Evolutionary conservation across 1,284 basidiomycete genomes (phyloP), one percentile per base, ranked within the genome.

Genomic region (Ceratobasidium sp.): DNA sequence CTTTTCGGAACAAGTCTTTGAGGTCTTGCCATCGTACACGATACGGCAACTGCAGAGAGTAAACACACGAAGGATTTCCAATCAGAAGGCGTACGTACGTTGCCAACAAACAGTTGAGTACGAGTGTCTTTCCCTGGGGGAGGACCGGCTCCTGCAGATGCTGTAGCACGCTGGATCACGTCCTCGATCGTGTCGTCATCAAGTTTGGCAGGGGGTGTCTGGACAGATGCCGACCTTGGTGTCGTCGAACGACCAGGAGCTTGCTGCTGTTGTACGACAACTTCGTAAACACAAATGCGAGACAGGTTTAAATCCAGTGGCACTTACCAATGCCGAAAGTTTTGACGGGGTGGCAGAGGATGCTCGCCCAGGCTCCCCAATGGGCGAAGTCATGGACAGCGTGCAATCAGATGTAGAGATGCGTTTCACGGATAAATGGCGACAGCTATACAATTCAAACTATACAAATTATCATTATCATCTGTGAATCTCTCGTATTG

Each of bases 11-110:
- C 61, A 98, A 88, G 81, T 98, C 97, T 79, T 99, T 98, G 76
- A 99, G 88, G 82, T 99, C 97, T 83, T 98, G 96, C 96, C 96
- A 98, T 76, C 94, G 89, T 35, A 96, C 94, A 76, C 94, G 87
- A 83, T 95, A 95, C 0, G 95, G 95, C 18, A 98, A 87, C 92
- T 95, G 82, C 55, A 76, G 75, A 52, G 76, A 38, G n/a, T 30
- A 46, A 73, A 18, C 28, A n/a, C 16, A 57, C 55, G 44, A 49
- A 63, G 50, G 62, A 47, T 73, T 44, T 66, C 44, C 30, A 63
- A 73, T 71, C 52, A 61, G 70, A 35, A 38, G 46, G 72, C 50
- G 21, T 58, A 85, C 90, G 79, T 80, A 94, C 91, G 80, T 96
- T 96, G 71, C 94, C 94, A 47, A 95, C 91, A 78, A 95, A 96